Percentiles rank a stretch among this genome's conserved stretches.
Conservation (phyloP, 2,329 filamentous ascomycete genomes). For the Lasiodiplodia gonubiensis region DNA sequence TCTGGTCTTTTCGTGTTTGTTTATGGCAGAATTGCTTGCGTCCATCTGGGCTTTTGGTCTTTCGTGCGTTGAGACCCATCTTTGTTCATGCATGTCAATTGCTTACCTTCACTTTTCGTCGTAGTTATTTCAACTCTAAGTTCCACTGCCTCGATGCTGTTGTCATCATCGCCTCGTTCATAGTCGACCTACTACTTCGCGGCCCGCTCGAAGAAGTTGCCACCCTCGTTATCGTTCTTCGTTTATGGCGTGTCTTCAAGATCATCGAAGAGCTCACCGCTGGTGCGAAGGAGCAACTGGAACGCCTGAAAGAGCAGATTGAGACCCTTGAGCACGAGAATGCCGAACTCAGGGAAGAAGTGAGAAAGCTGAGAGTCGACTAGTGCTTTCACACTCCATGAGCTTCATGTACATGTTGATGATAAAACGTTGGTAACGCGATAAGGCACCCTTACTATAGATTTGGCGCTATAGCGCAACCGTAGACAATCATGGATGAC, state of each 20-base stretch:
- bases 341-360: slow-evolving; percentile 51
- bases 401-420: not conserved
- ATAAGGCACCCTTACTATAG: not conserved
- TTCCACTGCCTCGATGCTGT: slow-evolving; percentile 70
- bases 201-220: slow-evolving; percentile 68
- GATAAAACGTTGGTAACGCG: not conserved
- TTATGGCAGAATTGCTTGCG: slow-evolving; percentile 66
- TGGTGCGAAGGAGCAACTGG: slow-evolving; percentile 67
- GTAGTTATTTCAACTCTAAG: slow-evolving; percentile 43
- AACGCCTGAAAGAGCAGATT: slow-evolving; percentile 60
- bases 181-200: slow-evolving; percentile 65
- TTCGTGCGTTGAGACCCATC: slow-evolving; percentile 50
- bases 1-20: slow-evolving; percentile 67
- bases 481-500: not conserved
- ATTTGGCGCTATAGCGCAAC: not conserved
- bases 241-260: slow-evolving; percentile 73
- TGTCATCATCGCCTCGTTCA: slow-evolving; percentile 67
- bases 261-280: slow-evolving; percentile 72
- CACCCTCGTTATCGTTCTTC: slow-evolving; percentile 69
- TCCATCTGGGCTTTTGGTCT: slow-evolving; percentile 67
- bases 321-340: slow-evolving; percentile 59
- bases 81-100: not conserved
- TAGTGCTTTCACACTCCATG: not conserved
- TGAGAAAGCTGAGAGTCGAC: slow-evolving; percentile 30
- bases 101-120: not conserved